Conservation (phyloP, 2,329 filamentous ascomycete genomes). For the Huntiella savannae region DNA sequence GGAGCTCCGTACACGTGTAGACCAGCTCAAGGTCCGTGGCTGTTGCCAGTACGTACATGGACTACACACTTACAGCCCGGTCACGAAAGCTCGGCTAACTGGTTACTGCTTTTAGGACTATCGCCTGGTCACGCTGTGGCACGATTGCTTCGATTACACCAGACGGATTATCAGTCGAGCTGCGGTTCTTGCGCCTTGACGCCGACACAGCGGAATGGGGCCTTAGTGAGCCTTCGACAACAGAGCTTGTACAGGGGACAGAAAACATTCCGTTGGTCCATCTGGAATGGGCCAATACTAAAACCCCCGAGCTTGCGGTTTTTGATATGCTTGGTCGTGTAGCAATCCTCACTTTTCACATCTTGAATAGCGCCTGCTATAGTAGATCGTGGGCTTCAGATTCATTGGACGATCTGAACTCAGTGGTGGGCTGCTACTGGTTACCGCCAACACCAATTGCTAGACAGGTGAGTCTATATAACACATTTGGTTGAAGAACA, state of each 20-base stretch:
- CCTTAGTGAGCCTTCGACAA: constrained; percentile 50
- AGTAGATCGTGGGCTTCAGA: constrained; percentile 47
- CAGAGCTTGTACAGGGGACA: constrained; percentile 40
- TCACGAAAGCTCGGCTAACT: constrained; percentile 11
- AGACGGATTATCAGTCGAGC: constrained; percentile 50
- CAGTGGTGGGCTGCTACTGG: constrained; percentile 76
- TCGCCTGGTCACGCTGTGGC: constrained; percentile 77
- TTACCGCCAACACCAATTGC: constrained; percentile 37
- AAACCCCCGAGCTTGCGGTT: constrained; percentile 62
- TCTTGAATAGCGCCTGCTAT: constrained; percentile 51
- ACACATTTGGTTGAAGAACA: neutral
- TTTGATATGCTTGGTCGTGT: constrained; percentile 65
- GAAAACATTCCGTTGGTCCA: constrained; percentile 54
- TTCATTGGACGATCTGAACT: constrained; percentile 51
- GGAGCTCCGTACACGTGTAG: constrained; percentile 51
- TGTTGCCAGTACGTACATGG: constrained; percentile 53
- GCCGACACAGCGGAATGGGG: constrained; percentile 55
- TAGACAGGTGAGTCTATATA: constrained; percentile 19
- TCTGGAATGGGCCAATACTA: constrained; percentile 57
- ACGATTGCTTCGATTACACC: constrained; percentile 65
- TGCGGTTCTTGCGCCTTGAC: constrained; percentile 53
- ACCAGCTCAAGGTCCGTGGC: constrained; percentile 56
- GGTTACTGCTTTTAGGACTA: constrained; percentile 32
- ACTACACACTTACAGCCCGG: neutral
- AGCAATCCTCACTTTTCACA: constrained; percentile 52